phyloP scores from a whole-genome alignment of 345 rosid species.

The Syzygium jambos region DNA sequence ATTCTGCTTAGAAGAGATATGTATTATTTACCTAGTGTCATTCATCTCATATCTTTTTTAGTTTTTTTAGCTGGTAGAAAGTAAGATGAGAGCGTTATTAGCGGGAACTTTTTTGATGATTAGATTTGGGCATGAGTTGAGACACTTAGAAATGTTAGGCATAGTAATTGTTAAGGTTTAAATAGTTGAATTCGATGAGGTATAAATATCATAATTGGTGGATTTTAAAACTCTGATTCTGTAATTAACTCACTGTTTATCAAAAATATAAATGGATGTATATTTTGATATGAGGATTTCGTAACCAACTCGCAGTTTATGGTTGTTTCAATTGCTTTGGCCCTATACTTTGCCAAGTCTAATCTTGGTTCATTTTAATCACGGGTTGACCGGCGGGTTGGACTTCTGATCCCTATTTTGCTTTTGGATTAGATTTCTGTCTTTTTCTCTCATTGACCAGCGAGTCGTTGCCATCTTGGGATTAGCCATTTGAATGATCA shows the following conservation, averaged over 20 bases:
- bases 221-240: not conserved
- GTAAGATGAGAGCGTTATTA: too few relatives aligned
- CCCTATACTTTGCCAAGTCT: not conserved
- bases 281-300: too few relatives aligned
- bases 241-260: too few relatives aligned
- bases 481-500: not conserved
- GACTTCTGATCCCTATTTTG: too few relatives aligned
- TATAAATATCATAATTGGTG: too few relatives aligned
- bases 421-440: not conserved
- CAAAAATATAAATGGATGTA: too few relatives aligned
- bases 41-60: too few relatives aligned
- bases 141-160: not conserved
- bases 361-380: not conserved
- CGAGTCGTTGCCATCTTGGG: not conserved
- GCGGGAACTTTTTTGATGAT: too few relatives aligned
- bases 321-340: not conserved
- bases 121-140: not conserved
- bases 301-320: fast-evolving
- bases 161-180: too few relatives aligned
- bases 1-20: too few relatives aligned
- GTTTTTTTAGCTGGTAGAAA: too few relatives aligned
- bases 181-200: too few relatives aligned
- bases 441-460: not conserved
- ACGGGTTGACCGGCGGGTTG: not conserved
- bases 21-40: fast-evolving